These are phyloP conservation scores for Thamnidium elegans DNA, from an alignment of 192 early-diverging fungal species.

Conservation along the genomic window DNA sequence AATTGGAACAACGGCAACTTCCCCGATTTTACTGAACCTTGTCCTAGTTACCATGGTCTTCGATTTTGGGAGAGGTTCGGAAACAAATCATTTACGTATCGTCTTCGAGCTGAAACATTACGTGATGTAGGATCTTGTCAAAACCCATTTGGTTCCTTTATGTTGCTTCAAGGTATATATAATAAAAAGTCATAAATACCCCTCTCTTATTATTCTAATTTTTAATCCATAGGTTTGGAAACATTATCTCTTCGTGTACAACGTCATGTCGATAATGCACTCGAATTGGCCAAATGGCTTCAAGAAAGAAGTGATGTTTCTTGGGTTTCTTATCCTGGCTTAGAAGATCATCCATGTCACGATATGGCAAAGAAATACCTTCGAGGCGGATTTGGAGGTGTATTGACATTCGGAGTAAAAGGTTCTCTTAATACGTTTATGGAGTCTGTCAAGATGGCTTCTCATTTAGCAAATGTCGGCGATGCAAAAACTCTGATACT, in stretches of 20 bases:
- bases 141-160: constrained; percentile 86
- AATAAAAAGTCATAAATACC: not conserved
- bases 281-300: constrained; percentile 77
- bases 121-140: constrained; percentile 82
- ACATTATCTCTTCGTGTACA: constrained; percentile 85
- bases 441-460: constrained; percentile 69
- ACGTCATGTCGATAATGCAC: constrained; percentile 75
- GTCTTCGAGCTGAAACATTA: constrained; percentile 76
- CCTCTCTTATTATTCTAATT: no score
- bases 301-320: constrained; percentile 62
- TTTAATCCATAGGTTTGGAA: constrained; percentile 49
- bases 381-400: constrained; percentile 76
- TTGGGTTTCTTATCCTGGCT: constrained; percentile 91
- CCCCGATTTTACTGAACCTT: constrained; percentile 82
- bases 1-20: constrained; percentile 86
- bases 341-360: constrained; percentile 75
- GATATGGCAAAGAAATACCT: constrained; percentile 83
- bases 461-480: constrained; percentile 90
- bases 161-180: constrained; percentile 67
- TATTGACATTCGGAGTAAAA: constrained; percentile 72
- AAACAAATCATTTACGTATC: constrained; percentile 69
- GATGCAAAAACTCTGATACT: constrained; percentile 87
- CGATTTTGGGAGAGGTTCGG: constrained; percentile 86
- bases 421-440: constrained; percentile 59
- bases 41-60: constrained; percentile 79